These are phyloP conservation scores for Diddensiella caesifluorescens DNA, from an alignment of 805 yeast genomes.

Conservation along the genomic window DNA sequence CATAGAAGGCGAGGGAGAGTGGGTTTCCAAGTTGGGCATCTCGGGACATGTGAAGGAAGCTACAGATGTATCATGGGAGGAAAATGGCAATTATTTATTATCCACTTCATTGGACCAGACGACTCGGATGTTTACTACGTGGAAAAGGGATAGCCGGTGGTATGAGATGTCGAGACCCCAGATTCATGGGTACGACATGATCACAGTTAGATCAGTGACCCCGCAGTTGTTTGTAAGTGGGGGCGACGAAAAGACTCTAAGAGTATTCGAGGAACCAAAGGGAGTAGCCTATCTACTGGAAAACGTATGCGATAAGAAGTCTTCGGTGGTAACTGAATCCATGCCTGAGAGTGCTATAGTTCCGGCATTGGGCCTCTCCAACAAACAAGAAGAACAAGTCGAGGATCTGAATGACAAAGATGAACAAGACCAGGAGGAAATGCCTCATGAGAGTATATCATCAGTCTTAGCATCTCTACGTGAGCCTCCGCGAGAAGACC, in stretches of 20 bases:
- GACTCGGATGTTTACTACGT: slow-evolving; percentile 71
- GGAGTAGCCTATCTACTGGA: slow-evolving; percentile 62
- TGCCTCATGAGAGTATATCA: slow-evolving; percentile 18
- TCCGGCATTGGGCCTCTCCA: slow-evolving; percentile 90
- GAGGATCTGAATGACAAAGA: slow-evolving; percentile 40
- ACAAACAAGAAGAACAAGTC: slow-evolving; percentile 63
- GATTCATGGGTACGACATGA: slow-evolving; percentile 97
- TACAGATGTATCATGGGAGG: slow-evolving; percentile 71
- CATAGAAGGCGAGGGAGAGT: slow-evolving; percentile 26
- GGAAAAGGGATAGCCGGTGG: slow-evolving; percentile 52
- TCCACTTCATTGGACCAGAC: slow-evolving; percentile 91
- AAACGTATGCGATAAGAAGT: slow-evolving; percentile 45
- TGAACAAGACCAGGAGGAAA: slow-evolving; percentile 31
- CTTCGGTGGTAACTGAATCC: slow-evolving; percentile 25
- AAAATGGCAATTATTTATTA: slow-evolving; percentile 58
- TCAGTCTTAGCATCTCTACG: slow-evolving; percentile 33
- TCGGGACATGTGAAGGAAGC: slow-evolving; percentile 73
- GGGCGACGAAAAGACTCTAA: slow-evolving; percentile 89
- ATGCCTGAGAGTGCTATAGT: slow-evolving; percentile 83
- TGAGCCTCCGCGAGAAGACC: slow-evolving; percentile 82
- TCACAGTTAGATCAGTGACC: slow-evolving; percentile 60
- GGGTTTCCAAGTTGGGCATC: slow-evolving; percentile 44
- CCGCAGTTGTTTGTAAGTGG: slow-evolving; percentile 74
- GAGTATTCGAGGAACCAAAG: slow-evolving; percentile 85
- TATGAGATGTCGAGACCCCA: slow-evolving; percentile 95